Evolutionary conservation across 331 rosid genomes (phyloP), one percentile per base, ranked within the genome.

Genomic region (Cydonia oblonga): DNA sequence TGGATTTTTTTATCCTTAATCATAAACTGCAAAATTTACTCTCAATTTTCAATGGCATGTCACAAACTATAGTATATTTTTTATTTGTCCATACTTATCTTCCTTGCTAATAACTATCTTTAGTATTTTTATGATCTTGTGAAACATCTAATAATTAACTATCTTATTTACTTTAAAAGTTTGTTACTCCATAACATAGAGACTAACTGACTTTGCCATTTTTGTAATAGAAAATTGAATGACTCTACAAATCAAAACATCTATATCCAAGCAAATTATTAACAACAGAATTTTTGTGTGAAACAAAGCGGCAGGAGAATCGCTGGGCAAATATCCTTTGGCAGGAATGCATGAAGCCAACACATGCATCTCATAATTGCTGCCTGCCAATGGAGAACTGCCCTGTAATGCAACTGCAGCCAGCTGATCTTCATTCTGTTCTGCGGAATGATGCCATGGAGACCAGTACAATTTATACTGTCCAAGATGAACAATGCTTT

Each of bases 291-390:
- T 25, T 25, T 25, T 59, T 25, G 4, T 59, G 16, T 19, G 46
- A 32, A 69, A 10, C 13, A 57, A 28, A 71, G 69, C 64, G 82
- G 67, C 67, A 74, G 65, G 18, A 70, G 82, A 81, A 85, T 85
- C 73, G 79, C 88, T 72, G 84, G 76, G 86, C 86, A 89, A 83
- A 87, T 87, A 85, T 83, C 79, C 88, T 80, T 87, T 89, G 88
- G 88, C 89, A 77, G 82, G 69, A 56, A n/a, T 63, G 15, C 15
- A 25, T 20, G 73, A 44, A 28, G 40, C 56, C 38, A 52, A 33
- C 46, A 8, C 49, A 0, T 67, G 32, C 71, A 40, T 9, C 25
- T 40, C 59, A 9, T 61, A 33, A 63, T 59, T 71, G 51, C 38
- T 74, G 56, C 68, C 76, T 79, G 76, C 79, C 76, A 69, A 64